phyloP scores from a whole-genome alignment of 176 grass and related monocot genomes.

The Triticum turgidum region DNA sequence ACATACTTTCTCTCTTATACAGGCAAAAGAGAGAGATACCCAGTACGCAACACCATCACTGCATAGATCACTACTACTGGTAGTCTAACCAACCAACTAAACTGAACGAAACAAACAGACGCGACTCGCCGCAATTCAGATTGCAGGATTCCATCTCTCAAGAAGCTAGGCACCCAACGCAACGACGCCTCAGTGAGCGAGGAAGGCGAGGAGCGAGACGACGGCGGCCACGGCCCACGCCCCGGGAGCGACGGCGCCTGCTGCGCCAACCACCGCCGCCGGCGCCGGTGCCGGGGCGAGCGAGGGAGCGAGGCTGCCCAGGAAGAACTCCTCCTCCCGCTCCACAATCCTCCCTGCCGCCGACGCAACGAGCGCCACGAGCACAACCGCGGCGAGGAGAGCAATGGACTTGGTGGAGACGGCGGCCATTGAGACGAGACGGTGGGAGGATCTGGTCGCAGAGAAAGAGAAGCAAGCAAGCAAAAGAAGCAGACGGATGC shows the following conservation, averaged over 20 bases:
- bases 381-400: constrained; percentile 41
- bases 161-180: neutral
- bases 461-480: constrained; percentile 16
- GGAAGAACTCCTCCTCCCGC: constrained; percentile 21
- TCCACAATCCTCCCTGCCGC: neutral
- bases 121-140: constrained; percentile 36
- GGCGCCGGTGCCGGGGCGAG: constrained; percentile 47
- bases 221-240: constrained; percentile 49
- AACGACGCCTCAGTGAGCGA: constrained; percentile 30
- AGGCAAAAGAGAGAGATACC: constrained; percentile 74
- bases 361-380: constrained; percentile 17
- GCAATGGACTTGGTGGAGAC: constrained; percentile 29
- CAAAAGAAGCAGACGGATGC: neutral
- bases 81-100: constrained; percentile 13
- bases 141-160: neutral
- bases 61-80: neutral
- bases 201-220: constrained; percentile 52
- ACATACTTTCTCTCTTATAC: constrained; percentile 50
- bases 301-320: constrained; percentile 50
- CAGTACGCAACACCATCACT: constrained; percentile 9
- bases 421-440: constrained; percentile 35
- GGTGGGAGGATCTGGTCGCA: neutral
- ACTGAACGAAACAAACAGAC: constrained; percentile 28
- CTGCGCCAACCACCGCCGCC: neutral
- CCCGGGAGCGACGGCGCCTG: constrained; percentile 30